Percentiles rank a stretch among this genome's conserved stretches.
These are phyloP conservation scores for Willaertia magna DNA, from an alignment of 208 protist genomes.

Conservation along the genomic window DNA sequence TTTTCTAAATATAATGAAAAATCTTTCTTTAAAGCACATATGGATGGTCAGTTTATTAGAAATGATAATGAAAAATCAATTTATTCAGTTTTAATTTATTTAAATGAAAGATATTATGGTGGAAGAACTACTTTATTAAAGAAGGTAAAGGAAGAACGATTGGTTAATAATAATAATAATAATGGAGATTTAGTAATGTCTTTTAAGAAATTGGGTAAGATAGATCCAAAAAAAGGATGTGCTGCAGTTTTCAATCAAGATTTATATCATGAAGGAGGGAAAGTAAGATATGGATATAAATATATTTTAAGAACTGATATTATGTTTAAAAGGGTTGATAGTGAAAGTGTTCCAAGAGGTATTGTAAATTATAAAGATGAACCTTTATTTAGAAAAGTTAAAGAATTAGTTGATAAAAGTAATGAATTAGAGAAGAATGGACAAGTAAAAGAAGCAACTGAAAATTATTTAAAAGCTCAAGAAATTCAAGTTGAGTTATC, in stretches of 20 bases:
- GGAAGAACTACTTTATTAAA: conserved; percentile 17
- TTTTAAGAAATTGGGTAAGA: background rate
- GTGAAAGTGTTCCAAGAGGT: too few species aligned
- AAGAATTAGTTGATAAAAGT: background rate
- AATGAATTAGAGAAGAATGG: background rate
- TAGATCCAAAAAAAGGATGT: background rate
- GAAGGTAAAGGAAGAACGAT: background rate
- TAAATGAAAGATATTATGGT: conserved; percentile 23
- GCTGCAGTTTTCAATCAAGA: conserved; percentile 8
- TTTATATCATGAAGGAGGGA: background rate
- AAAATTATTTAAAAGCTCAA: background rate
- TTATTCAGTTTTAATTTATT: conserved; percentile 24
- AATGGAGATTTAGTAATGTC: background rate
- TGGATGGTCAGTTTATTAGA: conserved; percentile 10
- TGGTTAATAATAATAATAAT: too few species aligned
- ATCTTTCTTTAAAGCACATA: conserved; percentile 19
- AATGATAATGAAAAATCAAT: conserved; percentile 15
- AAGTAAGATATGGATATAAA: background rate
- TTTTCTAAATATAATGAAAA: conserved; percentile 18
- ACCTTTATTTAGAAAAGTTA: background rate
- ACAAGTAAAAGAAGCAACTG: background rate
- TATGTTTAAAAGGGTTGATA: background rate
- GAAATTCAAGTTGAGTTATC: background rate
- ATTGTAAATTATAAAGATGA: background rate
- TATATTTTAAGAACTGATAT: conserved; percentile 13